These are phyloP conservation scores for Furcasterigmium sp. DNA, from an alignment of 2,329 filamentous ascomycete genomes.

Conservation along the genomic window DNA sequence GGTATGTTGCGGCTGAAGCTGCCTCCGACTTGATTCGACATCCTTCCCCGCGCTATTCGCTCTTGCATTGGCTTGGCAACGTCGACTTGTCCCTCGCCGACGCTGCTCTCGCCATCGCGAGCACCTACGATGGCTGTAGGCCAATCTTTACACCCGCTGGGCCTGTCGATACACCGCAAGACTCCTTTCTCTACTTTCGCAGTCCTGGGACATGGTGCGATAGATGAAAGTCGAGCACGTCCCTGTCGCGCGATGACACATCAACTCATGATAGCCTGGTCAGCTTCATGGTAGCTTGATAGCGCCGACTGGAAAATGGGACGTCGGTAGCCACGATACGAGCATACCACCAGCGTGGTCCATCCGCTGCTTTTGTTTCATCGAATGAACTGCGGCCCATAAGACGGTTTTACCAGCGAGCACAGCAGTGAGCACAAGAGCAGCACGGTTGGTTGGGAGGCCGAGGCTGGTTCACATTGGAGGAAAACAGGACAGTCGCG, in stretches of 20 bases:
- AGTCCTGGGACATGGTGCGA: slow-evolving; percentile 23
- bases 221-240: slow-evolving; percentile 55
- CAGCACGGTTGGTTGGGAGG: neutral
- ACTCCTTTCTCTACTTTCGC: slow-evolving; percentile 23
- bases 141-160: slow-evolving; percentile 7
- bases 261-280: slow-evolving; percentile 43
- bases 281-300: slow-evolving; percentile 35
- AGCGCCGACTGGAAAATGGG: slow-evolving; percentile 13
- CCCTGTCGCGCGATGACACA: slow-evolving; percentile 42
- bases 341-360: slow-evolving; percentile 7
- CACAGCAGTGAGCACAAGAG: slow-evolving; percentile 45
- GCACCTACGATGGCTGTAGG: too few relatives aligned
- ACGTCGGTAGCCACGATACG: slow-evolving; percentile 14
- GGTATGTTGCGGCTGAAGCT: slow-evolving; percentile 97
- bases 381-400: slow-evolving; percentile 1
- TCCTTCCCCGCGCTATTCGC: slow-evolving; percentile 21
- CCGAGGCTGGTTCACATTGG: too few relatives aligned
- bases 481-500: neutral
- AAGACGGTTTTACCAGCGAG: slow-evolving; percentile 29
- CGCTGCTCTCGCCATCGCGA: too few relatives aligned
- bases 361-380: slow-evolving; percentile 1
- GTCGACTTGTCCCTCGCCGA: too few relatives aligned
- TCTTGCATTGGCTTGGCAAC: too few relatives aligned
- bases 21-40: slow-evolving; percentile 59
- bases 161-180: slow-evolving; percentile 10